Base-by-base conservation (phyloP, 2,329 filamentous ascomycete species). In the Chrysosporium queenslandicum region DNA sequence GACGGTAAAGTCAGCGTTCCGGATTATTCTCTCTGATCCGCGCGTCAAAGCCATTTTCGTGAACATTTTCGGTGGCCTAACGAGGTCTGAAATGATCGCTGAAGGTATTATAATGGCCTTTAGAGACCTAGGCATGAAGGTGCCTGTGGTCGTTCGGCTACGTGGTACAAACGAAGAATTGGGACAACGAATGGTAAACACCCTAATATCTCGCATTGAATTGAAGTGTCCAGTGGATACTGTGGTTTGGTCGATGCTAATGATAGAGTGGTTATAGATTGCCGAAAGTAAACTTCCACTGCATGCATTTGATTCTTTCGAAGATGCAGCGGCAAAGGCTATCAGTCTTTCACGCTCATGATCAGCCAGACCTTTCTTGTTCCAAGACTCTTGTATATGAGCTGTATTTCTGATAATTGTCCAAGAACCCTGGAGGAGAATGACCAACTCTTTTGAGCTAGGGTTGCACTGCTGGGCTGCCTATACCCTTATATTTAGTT, bases 41-140 rank as follows among this genome's bases (percentile, higher is more conserved):
- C 74, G 86, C 27, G 86, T 94, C 6, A 82, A 80, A 60, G 82
- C 85, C 20, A 77, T 85, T 18, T 84, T 85, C 59, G 82, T 86
- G 27, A 86, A 86, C 57, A 85, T 86, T 58, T 86, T 85, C 58
- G 82, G 80, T 7, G 81, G 82, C 0, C 62, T 88, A 59, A 87
- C 83, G 5, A 76, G 83, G 54, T 86, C 86, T 32, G 85, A 88
- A 59, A 89, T 90, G 85, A 90, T 90, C 65, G 86, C 86, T 0
- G 75, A 81, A 53, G 86, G 86, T 0, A 78, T 91, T 46, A 73
- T 90, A 23, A 62, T 86, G 59, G 86, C 86, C 1, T 88, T 89
- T 63, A 74, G 77, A 56, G 82, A 89, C 62, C 65, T 88, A 50
- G 71, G 79, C 7, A 76, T 85, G 60, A 69, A 66, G n/a, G 74